These are phyloP conservation scores for Helminthosporium solani DNA, from an alignment of 2,329 filamentous ascomycete genomes.

Conservation along the genomic window DNA sequence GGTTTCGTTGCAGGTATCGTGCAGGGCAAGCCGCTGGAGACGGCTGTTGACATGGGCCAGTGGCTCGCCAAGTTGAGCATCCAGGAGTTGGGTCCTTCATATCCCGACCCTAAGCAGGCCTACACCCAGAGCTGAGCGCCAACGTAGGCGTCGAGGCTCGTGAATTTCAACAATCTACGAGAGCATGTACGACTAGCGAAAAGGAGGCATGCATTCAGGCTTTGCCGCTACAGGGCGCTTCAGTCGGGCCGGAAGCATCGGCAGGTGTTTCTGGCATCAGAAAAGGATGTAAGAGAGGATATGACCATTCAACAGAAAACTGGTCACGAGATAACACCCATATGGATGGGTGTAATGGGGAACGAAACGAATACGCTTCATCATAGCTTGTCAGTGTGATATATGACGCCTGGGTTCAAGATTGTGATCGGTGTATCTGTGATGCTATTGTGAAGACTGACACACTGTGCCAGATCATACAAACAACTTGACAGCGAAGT, in stretches of 20 bases:
- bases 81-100: slow-evolving; percentile 93
- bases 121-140: slow-evolving; percentile 40
- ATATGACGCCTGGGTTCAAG: too few relatives aligned
- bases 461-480: too few relatives aligned
- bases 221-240: not conserved
- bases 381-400: too few relatives aligned
- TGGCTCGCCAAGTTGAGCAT: slow-evolving; percentile 95
- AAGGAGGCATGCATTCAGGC: not conserved
- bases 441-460: too few relatives aligned
- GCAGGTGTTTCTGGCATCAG: slow-evolving; percentile 5
- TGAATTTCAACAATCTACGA: slow-evolving; percentile 46
- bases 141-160: slow-evolving; percentile 35
- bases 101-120: slow-evolving; percentile 48
- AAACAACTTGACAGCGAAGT: too few relatives aligned
- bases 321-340: not conserved
- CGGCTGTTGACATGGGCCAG: slow-evolving; percentile 86
- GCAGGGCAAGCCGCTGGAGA: slow-evolving; percentile 75
- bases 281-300: not conserved
- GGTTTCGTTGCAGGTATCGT: slow-evolving; percentile 90
- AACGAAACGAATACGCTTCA: not conserved
- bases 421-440: too few relatives aligned
- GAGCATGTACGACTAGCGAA: slow-evolving; percentile 6
- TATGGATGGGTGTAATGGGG: not conserved
- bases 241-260: slow-evolving; percentile 1
- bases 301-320: slow-evolving; percentile 16